Base-by-base conservation (phyloP, 306 rosid genomes). In the Castanea sativa region DNA sequence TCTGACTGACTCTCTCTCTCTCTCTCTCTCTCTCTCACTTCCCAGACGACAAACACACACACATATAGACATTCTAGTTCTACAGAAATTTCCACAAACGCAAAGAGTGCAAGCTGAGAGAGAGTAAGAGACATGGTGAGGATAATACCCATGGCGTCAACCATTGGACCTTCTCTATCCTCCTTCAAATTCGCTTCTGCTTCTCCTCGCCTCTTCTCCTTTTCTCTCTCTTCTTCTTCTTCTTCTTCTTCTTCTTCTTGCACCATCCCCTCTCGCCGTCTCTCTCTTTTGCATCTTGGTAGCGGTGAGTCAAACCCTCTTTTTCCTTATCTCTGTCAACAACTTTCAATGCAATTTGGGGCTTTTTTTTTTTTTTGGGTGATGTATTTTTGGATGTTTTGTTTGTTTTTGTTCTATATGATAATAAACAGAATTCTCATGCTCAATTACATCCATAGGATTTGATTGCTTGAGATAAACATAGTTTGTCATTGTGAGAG, bases 161-260 rank as follows among this genome's bases (percentile, higher is more conserved):
- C 97, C 59, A 82, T 93, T 82, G 85, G 89, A 68, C 98, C 97
- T 12, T 86, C 94, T 77, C 90, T 92, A 78, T 87, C 93, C 13
- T 86, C 95, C 19, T 76, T 93, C 45, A 77, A 76, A 56, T 83
- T 88, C 84, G 68, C 88, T 2, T 74, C 75, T 25, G 80, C 77
- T 32, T 78, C 92, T 78, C 91, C 33, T 88, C 83, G 67, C 88
- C 2, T 73, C 75, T 25, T 80, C 77, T 32, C 78, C 92, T 78
- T 2, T 10, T 41, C 45, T 25, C 11, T 11, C 94, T 88, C 29
- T 69, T 76, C 45, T 64, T 76, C 32, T 87, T 85, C 23, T 21
- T 76, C 45, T 64, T 76, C 32, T 87, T 85, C 23, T 21, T 83
- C 91, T 29, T 75, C 61, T 41, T 41, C 45, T 41, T 41, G 45